These are phyloP conservation scores for Coemansia sp. DNA, from an alignment of 192 early-diverging fungal species.

Conservation along the genomic window DNA sequence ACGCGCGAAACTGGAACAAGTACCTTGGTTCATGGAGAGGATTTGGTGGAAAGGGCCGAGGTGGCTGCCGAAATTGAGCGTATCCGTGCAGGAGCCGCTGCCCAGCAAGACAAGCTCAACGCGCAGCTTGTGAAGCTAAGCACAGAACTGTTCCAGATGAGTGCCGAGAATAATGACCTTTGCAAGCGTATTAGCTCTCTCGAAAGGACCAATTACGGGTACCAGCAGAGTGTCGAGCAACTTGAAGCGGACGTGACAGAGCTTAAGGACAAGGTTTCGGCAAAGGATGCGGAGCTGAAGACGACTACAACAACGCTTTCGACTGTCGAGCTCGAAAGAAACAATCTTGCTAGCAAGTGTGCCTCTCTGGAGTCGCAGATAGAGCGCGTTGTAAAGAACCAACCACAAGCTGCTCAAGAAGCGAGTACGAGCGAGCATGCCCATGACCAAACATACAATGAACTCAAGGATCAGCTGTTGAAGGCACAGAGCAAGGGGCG, in stretches of 20 bases:
- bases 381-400: neutral
- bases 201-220: constrained; percentile 9
- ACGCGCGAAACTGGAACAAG: neutral
- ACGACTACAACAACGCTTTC: neutral
- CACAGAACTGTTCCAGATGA: constrained; percentile 13
- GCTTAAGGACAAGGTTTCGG: constrained; percentile 5
- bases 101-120: constrained; percentile 13
- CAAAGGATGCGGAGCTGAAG: neutral
- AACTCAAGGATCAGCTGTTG: constrained; percentile 1
- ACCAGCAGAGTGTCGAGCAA: constrained; percentile 11
- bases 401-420: neutral
- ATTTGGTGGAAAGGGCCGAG: neutral
- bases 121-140: constrained; percentile 21
- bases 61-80: neutral
- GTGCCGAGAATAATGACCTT: constrained; percentile 5
- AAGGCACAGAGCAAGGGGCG: constrained; percentile 21
- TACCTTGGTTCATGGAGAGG: neutral
- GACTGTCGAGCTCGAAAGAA: constrained; percentile 10
- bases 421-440: constrained; percentile 13
- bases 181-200: neutral
- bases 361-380: constrained; percentile 7
- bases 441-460: neutral
- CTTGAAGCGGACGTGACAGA: constrained; percentile 5
- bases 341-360: constrained; percentile 2
- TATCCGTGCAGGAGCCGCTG: neutral